Conservation (phyloP, 2,329 filamentous ascomycete genomes). For the Nigrospora oryzae region DNA sequence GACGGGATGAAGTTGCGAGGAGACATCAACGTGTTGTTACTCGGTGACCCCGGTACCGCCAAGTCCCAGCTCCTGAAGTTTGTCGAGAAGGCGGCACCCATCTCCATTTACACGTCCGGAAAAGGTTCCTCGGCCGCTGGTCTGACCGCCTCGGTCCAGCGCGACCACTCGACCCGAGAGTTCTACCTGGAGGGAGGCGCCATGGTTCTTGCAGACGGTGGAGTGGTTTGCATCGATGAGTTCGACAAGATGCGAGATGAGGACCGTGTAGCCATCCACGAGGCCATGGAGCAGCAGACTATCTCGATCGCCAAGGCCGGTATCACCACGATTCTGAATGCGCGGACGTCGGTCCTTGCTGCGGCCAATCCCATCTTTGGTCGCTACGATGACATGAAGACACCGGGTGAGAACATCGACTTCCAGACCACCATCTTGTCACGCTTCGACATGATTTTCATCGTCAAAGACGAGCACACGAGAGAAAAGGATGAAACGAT, state of each 20-base stretch:
- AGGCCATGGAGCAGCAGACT: conserved; percentile 99
- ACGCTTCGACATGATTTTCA: conserved; percentile 99
- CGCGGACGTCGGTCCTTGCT: conserved; percentile 86
- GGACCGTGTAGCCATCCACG: conserved; percentile 94
- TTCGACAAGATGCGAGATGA: conserved; percentile 99
- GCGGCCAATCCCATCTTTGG: conserved; percentile 97
- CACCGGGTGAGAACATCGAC: conserved; percentile 96
- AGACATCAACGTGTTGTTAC: conserved; percentile 93
- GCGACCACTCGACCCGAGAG: conserved; percentile 83
- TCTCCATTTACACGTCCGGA: conserved; percentile 96
- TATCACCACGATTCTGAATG: conserved; percentile 96
- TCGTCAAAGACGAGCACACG: conserved; percentile 92
- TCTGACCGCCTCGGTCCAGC: conserved; percentile 93
- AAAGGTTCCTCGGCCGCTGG: conserved; percentile 96
- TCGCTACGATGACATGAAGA: conserved; percentile 96
- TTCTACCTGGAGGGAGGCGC: conserved; percentile 98
- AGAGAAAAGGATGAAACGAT: conserved; percentile 85
- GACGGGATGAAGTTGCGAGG: conserved; percentile 97
- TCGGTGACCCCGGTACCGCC: conserved; percentile 95
- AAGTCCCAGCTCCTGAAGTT: conserved; percentile 98
- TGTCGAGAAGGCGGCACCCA: conserved; percentile 90
- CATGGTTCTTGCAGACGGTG: conserved; percentile 95
- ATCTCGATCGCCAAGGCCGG: conserved; percentile 98
- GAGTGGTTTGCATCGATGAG: conserved; percentile 97
- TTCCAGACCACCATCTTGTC: conserved; percentile 98